Evolutionary conservation across 371 early-diverging fungal genomes (phyloP), one percentile per base, ranked within the genome.

Genomic region (Mucor irregularis): DNA sequence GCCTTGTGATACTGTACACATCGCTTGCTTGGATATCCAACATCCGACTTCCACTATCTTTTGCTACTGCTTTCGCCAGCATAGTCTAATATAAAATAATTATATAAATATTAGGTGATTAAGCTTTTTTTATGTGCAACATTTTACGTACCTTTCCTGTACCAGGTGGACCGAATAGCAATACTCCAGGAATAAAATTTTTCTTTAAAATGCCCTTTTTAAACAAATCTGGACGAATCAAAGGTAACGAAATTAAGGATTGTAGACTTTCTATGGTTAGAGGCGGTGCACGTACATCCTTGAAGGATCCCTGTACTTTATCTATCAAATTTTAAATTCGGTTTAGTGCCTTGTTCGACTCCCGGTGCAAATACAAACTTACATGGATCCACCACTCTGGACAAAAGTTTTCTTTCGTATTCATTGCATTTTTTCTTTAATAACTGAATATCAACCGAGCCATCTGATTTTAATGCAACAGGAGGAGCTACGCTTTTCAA

Each of bases 161-260:
- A 31, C 99, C 99, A 3, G 99, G 99, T 4, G 99, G 98, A 8
- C 99, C 99, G 81, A 97, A 96, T 29, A 98, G 74, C 11, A 98
- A 83, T 25, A 95, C 81, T 10, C 96, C 96, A 33, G 89, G 80
- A 26, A 92, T 84, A 43, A 87, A 83, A 54, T 91, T 86, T 28
- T 86, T 81, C 53, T 82, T 78, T 38, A 95, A 74, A 13, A 95
- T 81, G 8, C 96, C 96, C 17, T 74, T 68, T 22, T 77, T 71
- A 65, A 93, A 96, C 52, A 88, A 76, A 37, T 90, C 86, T 5
- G 95, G 95, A 5, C 90, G 82, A 24, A 89, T 72, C 43, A 95
- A 76, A 6, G 95, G 96, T 24, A 95, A 74, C 2, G 88, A 82
- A 48, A 95, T 90, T 47, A 95, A 80, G n/a, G 90, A 87, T 53